Evolutionary conservation across 306 rosid genomes (phyloP).

Genomic region (Quercus gilva): DNA sequence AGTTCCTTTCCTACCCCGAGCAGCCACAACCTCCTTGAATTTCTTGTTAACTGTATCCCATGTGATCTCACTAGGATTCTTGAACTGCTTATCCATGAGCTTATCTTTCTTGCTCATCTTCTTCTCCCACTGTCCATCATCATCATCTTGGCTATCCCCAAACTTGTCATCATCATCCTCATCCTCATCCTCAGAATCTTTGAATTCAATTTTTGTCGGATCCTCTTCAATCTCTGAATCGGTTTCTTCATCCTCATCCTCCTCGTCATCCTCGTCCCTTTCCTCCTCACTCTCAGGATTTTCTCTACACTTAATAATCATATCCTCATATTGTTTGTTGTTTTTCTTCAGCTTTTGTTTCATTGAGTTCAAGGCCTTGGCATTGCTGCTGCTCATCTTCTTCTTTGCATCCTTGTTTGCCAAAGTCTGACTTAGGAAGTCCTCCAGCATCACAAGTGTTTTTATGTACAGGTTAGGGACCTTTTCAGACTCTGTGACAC

Average conservation of each 20-base stretch:
- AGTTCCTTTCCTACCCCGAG: constrained; percentile 93
- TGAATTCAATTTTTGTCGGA: constrained; percentile 35
- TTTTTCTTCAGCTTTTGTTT: constrained; percentile 96
- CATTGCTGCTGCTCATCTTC: constrained; percentile 98
- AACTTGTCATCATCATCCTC: constrained; percentile 36
- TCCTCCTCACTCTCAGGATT: constrained; percentile 85
- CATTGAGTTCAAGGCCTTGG: constrained; percentile 96
- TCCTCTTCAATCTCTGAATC: constrained; percentile 62
- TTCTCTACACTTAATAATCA: constrained; percentile 69
- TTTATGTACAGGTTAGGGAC: constrained; percentile 75
- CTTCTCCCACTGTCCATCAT: constrained; percentile 61
- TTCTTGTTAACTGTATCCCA: constrained; percentile 95
- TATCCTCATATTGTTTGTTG: constrained; percentile 83
- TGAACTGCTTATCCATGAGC: constrained; percentile 75
- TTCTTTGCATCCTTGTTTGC: constrained; percentile 93
- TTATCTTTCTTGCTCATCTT: constrained; percentile 72
- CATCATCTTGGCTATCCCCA: constrained; percentile 27
- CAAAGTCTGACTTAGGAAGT: constrained; percentile 78
- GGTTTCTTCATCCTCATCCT: constrained; percentile 57
- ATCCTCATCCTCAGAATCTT: constrained; percentile 43
- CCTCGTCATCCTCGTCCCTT: constrained; percentile 45
- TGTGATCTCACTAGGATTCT: constrained; percentile 90
- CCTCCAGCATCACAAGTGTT: constrained; percentile 89
- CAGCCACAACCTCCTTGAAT: constrained; percentile 93
- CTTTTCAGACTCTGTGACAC: constrained; percentile 75